Evolutionary conservation across 2,329 filamentous ascomycete genomes (phyloP), one percentile per base, ranked within the genome.

Genomic region (Sporothrix brunneoviolacea): DNA sequence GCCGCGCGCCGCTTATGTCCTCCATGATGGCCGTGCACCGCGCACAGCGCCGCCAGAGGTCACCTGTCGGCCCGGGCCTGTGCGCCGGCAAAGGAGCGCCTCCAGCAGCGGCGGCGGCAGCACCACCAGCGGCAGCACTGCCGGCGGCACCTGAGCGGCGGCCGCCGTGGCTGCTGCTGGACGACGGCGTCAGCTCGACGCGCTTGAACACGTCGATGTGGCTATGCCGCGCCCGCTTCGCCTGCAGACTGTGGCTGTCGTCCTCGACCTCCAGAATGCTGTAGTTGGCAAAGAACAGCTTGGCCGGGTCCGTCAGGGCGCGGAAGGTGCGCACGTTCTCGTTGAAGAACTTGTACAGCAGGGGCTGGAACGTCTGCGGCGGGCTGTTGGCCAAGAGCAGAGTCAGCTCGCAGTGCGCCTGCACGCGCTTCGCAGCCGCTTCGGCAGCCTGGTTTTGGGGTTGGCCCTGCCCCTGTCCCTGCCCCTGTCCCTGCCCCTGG

Each of bases 201-300:
- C 75, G 73, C 54, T 77, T 78, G 64, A 84, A 88, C 9, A 75
- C 66, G 56, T 81, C 78, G 6, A 81, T 65, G 48, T 74, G 70
- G 7, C 61, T 57, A 2, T 68, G 66, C 33, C 59, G 66, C 3
- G 63, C 62, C 52, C 63, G 66, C 51, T 68, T 66, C 18, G 61
- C 60, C 3, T 62, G 65, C 12, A 79, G 61, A 4, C 75, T 77
- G 16, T 70, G 68, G 13, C 67, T 66, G 53, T 83, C 79, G 48
- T 83, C 76, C 9, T 77, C 74, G 13, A 88, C 70, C 5, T 85
- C 84, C 10, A 93, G 71, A 62, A 87, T 77, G 43, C 73, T 74
- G 50, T 83, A 88, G 62, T 93, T 80, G 43, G 80, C 79, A 65
- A 89, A 86, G 67, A 86, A 87, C 43, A 95, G 72, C 54, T 76